Evolutionary conservation across 805 yeast species (phyloP).

Genomic region (Candida schatavii): DNA sequence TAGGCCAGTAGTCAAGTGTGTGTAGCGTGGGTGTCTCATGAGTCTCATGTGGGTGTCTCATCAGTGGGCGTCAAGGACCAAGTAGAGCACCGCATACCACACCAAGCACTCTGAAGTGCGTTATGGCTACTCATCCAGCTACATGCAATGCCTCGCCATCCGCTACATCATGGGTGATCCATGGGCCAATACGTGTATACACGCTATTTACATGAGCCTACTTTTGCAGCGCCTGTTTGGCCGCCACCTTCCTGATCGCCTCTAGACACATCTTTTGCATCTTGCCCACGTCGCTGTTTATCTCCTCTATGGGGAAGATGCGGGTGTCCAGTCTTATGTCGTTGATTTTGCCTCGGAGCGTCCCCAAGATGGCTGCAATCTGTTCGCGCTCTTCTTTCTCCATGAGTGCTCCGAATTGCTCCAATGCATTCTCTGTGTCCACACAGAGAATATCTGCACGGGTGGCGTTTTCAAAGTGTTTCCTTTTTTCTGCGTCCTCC

Average conservation of each 20-base stretch:
- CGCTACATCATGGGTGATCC: no score
- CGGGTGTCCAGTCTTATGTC: slow-evolving; percentile 31
- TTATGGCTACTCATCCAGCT: no score
- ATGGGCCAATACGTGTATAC: no score
- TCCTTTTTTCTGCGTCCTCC: slow-evolving; percentile 56
- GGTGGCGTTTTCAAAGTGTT: slow-evolving; percentile 69
- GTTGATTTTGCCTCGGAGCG: slow-evolving; percentile 25
- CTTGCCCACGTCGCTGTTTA: slow-evolving; percentile 34
- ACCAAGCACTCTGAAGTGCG: no score
- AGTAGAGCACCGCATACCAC: no score
- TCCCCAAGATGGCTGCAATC: slow-evolving; percentile 17
- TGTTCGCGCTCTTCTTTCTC: slow-evolving; percentile 44
- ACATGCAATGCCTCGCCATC: no score
- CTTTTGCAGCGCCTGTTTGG: slow-evolving; percentile 28
- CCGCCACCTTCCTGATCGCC: slow-evolving; percentile 39
- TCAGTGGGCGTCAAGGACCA: no score
- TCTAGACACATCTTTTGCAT: slow-evolving; percentile 37
- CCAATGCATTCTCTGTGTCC: slow-evolving; percentile 85
- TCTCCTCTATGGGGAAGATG: slow-evolving; percentile 29
- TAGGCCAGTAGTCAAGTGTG: no score
- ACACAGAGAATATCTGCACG: slow-evolving; percentile 74
- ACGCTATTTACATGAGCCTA: no score
- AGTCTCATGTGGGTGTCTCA: no score
- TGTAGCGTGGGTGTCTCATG: no score
- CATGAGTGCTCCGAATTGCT: slow-evolving; percentile 59